phyloP scores from a whole-genome alignment of 2,329 filamentous ascomycete species.

The Tolypocladium album region DNA sequence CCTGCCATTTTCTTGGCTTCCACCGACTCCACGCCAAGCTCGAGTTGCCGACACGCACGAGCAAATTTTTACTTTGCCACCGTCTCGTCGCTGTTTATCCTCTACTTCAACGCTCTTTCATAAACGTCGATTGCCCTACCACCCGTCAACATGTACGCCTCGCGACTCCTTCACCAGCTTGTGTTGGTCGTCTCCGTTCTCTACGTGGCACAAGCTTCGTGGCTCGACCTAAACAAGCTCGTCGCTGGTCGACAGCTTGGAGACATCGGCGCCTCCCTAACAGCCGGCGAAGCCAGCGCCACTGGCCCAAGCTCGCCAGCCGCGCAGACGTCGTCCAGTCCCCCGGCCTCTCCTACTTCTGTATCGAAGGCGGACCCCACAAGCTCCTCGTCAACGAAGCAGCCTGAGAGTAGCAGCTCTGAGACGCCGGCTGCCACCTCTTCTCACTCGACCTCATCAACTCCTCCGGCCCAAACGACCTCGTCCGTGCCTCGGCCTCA shows the following conservation, averaged over 20 bases:
- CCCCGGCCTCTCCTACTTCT: background rate
- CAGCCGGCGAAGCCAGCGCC: background rate
- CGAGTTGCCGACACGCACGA: background rate
- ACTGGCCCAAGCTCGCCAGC: background rate
- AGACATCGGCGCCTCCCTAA: background rate
- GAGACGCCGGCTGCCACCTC: background rate
- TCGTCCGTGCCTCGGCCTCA: slow-evolving; percentile 1
- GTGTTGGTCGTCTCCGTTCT: slow-evolving; percentile 37
- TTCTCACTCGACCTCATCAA: slow-evolving; percentile 3
- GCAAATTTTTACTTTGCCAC: background rate
- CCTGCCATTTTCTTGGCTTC: background rate
- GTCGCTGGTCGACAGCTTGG: slow-evolving; percentile 11
- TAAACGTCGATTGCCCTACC: background rate
- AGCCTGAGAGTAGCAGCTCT: background rate
- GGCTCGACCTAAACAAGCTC: slow-evolving; percentile 12
- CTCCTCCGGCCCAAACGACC: slow-evolving; percentile 2
- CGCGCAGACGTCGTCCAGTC: background rate
- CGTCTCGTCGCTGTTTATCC: background rate
- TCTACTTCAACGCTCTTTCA: background rate
- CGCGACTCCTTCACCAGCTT: slow-evolving; percentile 33
- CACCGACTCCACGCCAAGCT: background rate
- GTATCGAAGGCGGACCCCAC: background rate
- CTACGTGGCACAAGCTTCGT: slow-evolving; percentile 32
- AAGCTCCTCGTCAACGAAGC: background rate
- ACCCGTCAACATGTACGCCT: slow-evolving; percentile 32